Evolutionary conservation across 257 asterid species (phyloP), one percentile per base, ranked within the genome.

Genomic region (Solanum pinnatisectum): DNA sequence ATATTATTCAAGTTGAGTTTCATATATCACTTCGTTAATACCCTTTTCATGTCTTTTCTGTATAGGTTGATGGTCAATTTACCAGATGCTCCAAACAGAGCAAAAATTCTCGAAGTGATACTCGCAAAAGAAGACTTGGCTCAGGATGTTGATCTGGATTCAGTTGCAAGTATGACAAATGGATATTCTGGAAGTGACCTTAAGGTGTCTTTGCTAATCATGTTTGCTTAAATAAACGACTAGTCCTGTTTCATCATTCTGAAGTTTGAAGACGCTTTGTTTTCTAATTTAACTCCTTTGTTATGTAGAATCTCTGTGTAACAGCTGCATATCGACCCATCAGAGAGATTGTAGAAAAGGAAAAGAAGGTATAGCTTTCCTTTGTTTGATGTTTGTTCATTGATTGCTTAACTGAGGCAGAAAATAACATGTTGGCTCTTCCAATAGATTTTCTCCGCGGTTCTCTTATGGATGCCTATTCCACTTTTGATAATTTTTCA

Each of bases 181-280:
- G 99, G 99, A 39, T 96, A 95, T 90, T 96, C 99, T 6, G 99
- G 99, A 92, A 96, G 98, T 86, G 98, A 96, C 92, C 97, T 97
- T 42, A 95, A 95, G 98, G 99, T 97, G 73, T 84, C 35, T n/a
- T 84, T 79, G 25, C 40, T 73, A 37, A 68, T 30, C 36, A 6
- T 72, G 15, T 85, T 88, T 59, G 14, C 40, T 81, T 73, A 35
- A 87, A 52, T 78, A 44, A 81, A 23, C 22, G 33, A 70, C 56
- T 4, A 39, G 68, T 22, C 88, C 65, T 85, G 85, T 87, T 36
- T 16, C 60, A 56, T 84, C 76, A 40, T 86, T 42, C 35, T 44
- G 32, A 52, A 76, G 46, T 71, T 79, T 20, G 46, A 10, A 84
- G 85, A 56, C 63, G n/a, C 87, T 81, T 59, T 20, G 25, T 59